Percentiles rank a stretch among this genome's conserved stretches.
These are phyloP conservation scores for Talaromyces sp. DNA, from an alignment of 2,329 filamentous ascomycete species.

Conservation along the genomic window DNA sequence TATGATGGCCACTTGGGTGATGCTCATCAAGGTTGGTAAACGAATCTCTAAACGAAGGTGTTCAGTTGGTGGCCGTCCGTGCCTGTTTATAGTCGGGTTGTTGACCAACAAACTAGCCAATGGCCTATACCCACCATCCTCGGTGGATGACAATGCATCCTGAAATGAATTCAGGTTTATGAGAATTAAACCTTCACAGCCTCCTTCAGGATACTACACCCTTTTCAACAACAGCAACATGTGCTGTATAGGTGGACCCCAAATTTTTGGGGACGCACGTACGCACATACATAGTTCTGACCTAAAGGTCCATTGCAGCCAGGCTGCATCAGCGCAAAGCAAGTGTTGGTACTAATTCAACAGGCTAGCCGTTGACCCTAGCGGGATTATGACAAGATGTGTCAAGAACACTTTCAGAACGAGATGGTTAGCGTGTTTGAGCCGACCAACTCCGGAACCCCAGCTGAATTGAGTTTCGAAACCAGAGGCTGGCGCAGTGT, in stretches of 20 bases:
- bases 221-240: background rate
- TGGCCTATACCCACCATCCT: background rate
- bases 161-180: conserved; percentile 8
- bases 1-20: background rate
- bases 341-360: background rate
- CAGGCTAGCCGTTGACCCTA: background rate
- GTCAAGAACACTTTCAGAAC: background rate
- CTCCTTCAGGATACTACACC: conserved; percentile 9
- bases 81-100: conserved; percentile 14
- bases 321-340: conserved; percentile 3
- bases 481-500: conserved; percentile 4
- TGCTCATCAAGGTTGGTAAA: background rate
- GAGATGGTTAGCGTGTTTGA: conserved; percentile 15
- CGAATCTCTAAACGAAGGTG: conserved; percentile 2
- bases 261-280: conserved; percentile 3
- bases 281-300: background rate
- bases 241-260: conserved; percentile 9
- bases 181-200: conserved; percentile 5
- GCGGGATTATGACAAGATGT: background rate
- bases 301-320: background rate
- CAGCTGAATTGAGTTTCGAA: conserved; percentile 12
- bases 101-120: background rate
- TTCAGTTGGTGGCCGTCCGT: conserved; percentile 13
- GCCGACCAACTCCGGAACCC: conserved; percentile 7
- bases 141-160: conserved; percentile 14